Base-by-base conservation (phyloP, 108 stramenopile species). In the Cyclotella kingstonii region DNA sequence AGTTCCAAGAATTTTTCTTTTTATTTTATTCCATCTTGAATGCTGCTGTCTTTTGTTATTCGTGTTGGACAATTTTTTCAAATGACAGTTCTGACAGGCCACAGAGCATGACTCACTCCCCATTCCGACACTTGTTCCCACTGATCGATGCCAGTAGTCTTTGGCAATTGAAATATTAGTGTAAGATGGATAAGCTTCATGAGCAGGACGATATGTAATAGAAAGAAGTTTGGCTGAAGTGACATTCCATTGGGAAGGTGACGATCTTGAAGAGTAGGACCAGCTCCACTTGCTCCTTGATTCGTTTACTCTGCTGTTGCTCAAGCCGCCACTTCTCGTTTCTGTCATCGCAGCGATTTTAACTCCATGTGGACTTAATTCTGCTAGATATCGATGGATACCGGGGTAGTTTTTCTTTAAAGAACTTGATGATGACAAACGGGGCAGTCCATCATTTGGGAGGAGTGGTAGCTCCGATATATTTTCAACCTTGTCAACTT, bases 171-270 rank as follows among this genome's bases (percentile, higher is more conserved):
- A 67, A 48, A 73, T 67, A 39, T 67, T 65, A 0, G 91, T 92
- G 63, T 78, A 83, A 41, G 84, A 79, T 42, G 87, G 84, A 38
- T 84, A 60, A 28, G 80, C 82, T 54, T 89, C 87, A 63, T 81
- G 83, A 6, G 83, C 73, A 2, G 91, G 91, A 43, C 82, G 66
- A 66, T 89, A 87, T 0, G 86, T 84, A 14, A 89, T 59, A 28
- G 76, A 72, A 38, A 92, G 72, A 23, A 77, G 60, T 14, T 62
- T 76, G 35, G 74, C 62, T 10, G 66, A 68, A 35, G 74, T 76
- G 15, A 76, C 74, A 58, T 76, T 76, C 74, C 74, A 76, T 51
- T 62, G 52, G 0, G 74, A 68, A 23, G 66, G 74, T 6, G 60
- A 62, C 22, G 53, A 43, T 45, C 48, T 44, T 12, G 74, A 76